Percentiles rank a stretch among this genome's conserved stretches.
Evolutionary conservation across 2,329 filamentous ascomycete species (phyloP).

Genomic region (Hypoxylon sp.): DNA sequence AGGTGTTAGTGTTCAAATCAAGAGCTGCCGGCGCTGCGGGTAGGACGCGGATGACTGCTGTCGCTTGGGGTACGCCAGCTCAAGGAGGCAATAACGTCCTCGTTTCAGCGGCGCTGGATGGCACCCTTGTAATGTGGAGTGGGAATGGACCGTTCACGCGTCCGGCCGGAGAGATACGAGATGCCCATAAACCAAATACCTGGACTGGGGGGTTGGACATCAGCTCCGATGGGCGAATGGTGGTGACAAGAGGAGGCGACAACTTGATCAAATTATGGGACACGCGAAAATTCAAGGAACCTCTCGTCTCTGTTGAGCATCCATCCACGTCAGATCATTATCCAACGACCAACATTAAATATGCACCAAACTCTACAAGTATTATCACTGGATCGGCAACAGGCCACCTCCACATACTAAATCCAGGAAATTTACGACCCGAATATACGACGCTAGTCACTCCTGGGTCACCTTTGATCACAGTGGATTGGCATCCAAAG

Average conservation of each 20-base stretch:
- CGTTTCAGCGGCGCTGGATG: slow-evolving; percentile 87
- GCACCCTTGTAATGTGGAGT: slow-evolving; percentile 90
- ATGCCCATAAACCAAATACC: slow-evolving; percentile 85
- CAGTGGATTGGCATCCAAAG: slow-evolving; percentile 91
- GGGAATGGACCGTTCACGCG: slow-evolving; percentile 89
- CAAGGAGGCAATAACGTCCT: slow-evolving; percentile 86
- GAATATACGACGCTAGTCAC: slow-evolving; percentile 93
- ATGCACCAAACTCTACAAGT: slow-evolving; percentile 85
- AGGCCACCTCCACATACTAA: slow-evolving; percentile 92
- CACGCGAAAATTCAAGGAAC: slow-evolving; percentile 92
- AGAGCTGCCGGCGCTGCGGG: slow-evolving; percentile 89
- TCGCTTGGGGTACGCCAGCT: slow-evolving; percentile 84
- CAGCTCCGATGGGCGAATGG: slow-evolving; percentile 89
- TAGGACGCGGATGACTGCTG: slow-evolving; percentile 92
- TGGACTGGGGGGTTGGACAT: slow-evolving; percentile 96
- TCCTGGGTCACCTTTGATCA: slow-evolving; percentile 83
- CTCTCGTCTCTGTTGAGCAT: slow-evolving; percentile 84
- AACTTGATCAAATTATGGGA: slow-evolving; percentile 97
- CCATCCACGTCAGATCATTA: slow-evolving; percentile 87
- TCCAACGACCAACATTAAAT: slow-evolving; percentile 87
- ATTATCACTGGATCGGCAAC: slow-evolving; percentile 90
- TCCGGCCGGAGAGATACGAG: slow-evolving; percentile 84
- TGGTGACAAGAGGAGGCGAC: slow-evolving; percentile 92
- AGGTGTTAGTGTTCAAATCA: slow-evolving; percentile 96
- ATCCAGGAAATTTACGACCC: slow-evolving; percentile 88